Evolutionary conservation across 208 protist species (phyloP), one percentile per base, ranked within the genome.

Genomic region (Naegleria fowleri): DNA sequence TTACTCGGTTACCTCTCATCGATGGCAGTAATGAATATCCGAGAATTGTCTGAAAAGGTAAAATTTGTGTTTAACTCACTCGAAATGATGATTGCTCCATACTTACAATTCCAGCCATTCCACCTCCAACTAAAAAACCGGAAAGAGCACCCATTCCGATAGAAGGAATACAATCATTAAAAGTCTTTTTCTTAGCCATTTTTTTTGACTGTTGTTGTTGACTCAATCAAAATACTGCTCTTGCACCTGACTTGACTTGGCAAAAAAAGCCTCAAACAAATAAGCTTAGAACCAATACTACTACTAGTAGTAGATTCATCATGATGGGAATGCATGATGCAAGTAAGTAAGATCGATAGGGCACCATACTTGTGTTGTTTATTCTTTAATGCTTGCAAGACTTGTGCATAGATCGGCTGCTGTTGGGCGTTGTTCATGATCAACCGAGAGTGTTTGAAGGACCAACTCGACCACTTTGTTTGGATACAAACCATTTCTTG

Each of bases 61-160:
- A 19, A 19, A 19, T 58, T 5, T 58, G 9, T 58, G 38, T 48
- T 48, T 43, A 16, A 86, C 5, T 48, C n/a, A n/a, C n/a, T n/a
- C n/a, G 22, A 16, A 86, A 48, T 29, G 11, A 85, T 36, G 41
- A 5, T 16, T 36, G 55, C 9, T 40, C 19, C 29, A 6, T 36
- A 88, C 85, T 38, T 88, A 88, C 85, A n/a, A 48, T 38, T 48
- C 85, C 85, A 58, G 85, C 85, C 85, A 88, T 88, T 13, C 85
- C 85, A 58, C 85, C 85, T 43, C 85, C 85, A 36, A 88, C 85
- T 38, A 58, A 13, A 39, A 88, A 88, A 16, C 85, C 85, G 5
- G 33, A 36, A n/a, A 88, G 25, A 40, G 41, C 85, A 39, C 85
- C 85, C 38, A 85, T 39, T 5, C 9, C 36, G 6, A 85, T 36